phyloP scores from a whole-genome alignment of 2,329 filamentous ascomycete genomes.

The Alternaria sp. region DNA sequence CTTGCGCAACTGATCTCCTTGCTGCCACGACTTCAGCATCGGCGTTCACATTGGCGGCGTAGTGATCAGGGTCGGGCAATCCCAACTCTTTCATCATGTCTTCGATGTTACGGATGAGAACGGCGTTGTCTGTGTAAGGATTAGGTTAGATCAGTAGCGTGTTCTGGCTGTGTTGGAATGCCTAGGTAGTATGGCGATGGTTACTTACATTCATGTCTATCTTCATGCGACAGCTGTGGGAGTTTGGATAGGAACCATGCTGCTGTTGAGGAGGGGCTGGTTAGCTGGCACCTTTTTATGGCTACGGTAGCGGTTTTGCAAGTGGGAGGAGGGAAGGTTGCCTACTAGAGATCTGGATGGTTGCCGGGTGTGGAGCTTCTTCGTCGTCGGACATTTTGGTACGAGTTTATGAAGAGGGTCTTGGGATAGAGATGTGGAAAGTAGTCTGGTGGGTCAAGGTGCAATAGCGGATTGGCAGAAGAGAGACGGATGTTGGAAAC shows the following conservation, averaged over 20 bases:
- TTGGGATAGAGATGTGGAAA: neutral
- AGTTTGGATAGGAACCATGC: neutral
- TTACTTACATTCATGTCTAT: neutral
- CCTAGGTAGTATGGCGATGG: neutral
- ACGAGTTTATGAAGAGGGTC: neutral
- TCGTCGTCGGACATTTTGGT: neutral
- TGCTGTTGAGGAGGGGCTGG: neutral
- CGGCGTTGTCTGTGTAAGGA: neutral
- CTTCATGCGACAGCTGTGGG: neutral
- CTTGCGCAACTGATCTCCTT: neutral
- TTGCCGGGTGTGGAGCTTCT: neutral
- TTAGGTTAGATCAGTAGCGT: neutral
- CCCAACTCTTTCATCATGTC: neutral
- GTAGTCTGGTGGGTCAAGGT: neutral
- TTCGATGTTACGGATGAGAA: neutral
- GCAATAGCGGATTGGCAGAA: neutral
- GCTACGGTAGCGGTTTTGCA: neutral
- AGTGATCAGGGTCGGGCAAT: neutral
- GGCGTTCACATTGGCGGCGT: neutral
- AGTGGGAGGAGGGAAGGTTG: neutral
- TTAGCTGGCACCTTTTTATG: neutral
- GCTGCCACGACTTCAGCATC: neutral
- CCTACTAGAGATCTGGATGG: neutral
- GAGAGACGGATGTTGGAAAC: neutral
- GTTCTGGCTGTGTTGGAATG: neutral